Conservation (phyloP, 345 rosid genomes). For the Citrus medica region DNA sequence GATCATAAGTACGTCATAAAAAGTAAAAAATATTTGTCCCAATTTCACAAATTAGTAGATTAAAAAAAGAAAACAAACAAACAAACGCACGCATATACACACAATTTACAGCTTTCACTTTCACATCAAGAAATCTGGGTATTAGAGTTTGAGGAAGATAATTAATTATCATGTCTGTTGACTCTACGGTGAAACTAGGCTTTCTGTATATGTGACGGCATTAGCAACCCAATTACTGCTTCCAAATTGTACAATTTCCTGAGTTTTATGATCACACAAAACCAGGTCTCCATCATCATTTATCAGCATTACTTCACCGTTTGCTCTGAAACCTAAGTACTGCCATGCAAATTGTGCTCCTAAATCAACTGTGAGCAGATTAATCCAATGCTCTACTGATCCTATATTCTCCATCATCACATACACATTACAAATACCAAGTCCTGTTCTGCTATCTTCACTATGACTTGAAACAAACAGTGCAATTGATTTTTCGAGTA, state of each 20-base stretch:
- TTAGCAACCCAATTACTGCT: not conserved
- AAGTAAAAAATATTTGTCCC: too few species aligned
- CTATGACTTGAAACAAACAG: not conserved
- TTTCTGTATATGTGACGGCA: not conserved
- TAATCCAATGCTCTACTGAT: not conserved
- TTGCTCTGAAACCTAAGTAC: not conserved
- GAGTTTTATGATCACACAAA: not conserved
- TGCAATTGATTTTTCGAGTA: not conserved
- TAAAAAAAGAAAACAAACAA: too few species aligned
- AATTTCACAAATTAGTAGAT: too few species aligned
- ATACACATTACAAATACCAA: not conserved
- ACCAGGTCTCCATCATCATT: not conserved
- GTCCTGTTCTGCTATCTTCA: not conserved
- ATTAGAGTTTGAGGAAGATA: not conserved
- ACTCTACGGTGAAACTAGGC: not conserved
- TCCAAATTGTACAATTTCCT: not conserved
- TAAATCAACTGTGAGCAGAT: not conserved
- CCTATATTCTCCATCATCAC: not conserved
- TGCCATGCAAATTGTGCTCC: not conserved
- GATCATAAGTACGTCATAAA: too few species aligned
- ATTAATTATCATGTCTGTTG: not conserved
- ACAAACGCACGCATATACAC: too few species aligned
- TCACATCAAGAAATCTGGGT: not conserved
- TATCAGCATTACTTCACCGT: not conserved
- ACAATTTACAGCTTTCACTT: too few species aligned